Conservation (phyloP, 257 asterid genomes). For the Scutellaria galericulata region DNA sequence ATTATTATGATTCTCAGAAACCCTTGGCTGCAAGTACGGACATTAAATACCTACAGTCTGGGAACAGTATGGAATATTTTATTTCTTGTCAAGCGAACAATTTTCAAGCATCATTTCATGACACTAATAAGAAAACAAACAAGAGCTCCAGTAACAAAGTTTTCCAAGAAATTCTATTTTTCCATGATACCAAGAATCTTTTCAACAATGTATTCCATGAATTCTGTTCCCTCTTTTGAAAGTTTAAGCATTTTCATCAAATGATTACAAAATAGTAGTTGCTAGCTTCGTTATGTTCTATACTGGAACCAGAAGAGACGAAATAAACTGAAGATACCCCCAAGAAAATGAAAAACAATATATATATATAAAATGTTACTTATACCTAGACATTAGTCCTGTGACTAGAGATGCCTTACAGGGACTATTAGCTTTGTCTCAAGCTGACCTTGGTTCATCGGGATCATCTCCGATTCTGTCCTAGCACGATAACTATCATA, state of each 20-base stretch:
- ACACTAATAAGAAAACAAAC: conserved; percentile 13
- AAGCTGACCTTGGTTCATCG: conserved; percentile 34
- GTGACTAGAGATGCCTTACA: not conserved
- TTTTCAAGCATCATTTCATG: not conserved
- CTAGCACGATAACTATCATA: conserved; percentile 10
- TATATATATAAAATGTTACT: conserved; percentile 14
- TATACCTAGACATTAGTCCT: conserved; percentile 2
- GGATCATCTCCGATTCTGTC: conserved; percentile 33
- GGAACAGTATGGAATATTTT: not conserved
- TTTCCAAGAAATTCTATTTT: not conserved
- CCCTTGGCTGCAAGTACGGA: not conserved
- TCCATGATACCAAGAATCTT: conserved; percentile 22
- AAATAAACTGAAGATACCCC: conserved; percentile 37
- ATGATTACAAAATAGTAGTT: conserved; percentile 27
- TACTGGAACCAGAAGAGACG: conserved; percentile 33
- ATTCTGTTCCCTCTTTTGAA: conserved; percentile 14
- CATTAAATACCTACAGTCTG: conserved; percentile 5
- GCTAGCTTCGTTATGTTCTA: conserved; percentile 28
- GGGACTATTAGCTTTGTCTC: conserved; percentile 27
- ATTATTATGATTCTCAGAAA: not conserved
- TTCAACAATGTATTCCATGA: conserved; percentile 31
- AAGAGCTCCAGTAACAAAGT: not conserved
- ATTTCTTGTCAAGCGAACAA: not conserved
- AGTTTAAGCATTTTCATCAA: conserved; percentile 20
- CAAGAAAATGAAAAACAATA: conserved; percentile 25